A percentile compares a stretch with the other conserved stretches of the same genome.
phyloP scores from a whole-genome alignment of 2,329 filamentous ascomycete genomes.

The Clonostachys solani region DNA sequence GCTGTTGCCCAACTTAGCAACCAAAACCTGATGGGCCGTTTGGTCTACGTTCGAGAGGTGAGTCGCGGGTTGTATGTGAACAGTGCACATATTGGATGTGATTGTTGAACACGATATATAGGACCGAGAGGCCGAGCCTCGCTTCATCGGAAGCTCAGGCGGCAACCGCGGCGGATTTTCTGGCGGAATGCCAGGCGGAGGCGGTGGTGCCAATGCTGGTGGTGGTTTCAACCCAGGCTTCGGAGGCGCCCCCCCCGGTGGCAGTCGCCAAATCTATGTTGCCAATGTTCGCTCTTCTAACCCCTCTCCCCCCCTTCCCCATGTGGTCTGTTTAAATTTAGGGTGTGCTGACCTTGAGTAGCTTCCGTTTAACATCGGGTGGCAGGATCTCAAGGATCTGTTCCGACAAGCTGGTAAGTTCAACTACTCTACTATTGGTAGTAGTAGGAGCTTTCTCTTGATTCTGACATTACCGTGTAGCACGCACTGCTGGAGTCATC shows the following conservation, averaged over 20 bases:
- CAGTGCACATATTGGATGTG: not conserved
- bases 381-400: constrained; percentile 98
- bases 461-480: constrained; percentile 14
- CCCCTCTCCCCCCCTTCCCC: constrained; percentile 4
- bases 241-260: constrained; percentile 38
- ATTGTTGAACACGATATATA: constrained; percentile 27
- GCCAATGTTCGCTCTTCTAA: constrained; percentile 78
- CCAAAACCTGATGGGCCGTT: constrained; percentile 96
- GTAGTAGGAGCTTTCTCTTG: not conserved
- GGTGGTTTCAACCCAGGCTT: constrained; percentile 55
- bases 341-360: constrained; percentile 31
- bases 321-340: constrained; percentile 8
- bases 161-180: constrained; percentile 56
- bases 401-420: constrained; percentile 96
- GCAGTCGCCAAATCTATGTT: constrained; percentile 89
- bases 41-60: constrained; percentile 98
- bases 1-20: constrained; percentile 98
- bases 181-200: constrained; percentile 44
- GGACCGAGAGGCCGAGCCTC: constrained; percentile 97
- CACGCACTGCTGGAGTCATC: constrained; percentile 72
- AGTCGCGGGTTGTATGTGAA: constrained; percentile 14
- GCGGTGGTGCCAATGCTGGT: constrained; percentile 28
- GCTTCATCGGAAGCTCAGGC: constrained; percentile 76
- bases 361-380: constrained; percentile 96
- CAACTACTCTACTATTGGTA: not conserved